Evolutionary conservation across 2,329 filamentous ascomycete species (phyloP).

Genomic region (Aspergillus sp.): DNA sequence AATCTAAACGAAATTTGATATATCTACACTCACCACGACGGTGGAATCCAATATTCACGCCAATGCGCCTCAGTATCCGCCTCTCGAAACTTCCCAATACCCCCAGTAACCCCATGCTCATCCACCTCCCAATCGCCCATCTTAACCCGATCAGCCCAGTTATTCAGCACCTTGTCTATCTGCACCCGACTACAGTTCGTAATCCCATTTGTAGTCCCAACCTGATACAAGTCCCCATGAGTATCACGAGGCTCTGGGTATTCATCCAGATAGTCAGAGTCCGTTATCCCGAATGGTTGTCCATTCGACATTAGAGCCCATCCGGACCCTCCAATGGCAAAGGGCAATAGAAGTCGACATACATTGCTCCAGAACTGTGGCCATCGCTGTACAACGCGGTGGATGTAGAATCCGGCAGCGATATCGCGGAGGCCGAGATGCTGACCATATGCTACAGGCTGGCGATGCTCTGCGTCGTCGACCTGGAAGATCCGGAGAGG

Average conservation of each 20-base stretch:
- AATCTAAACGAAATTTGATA: too few relatives aligned
- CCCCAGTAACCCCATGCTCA: constrained; percentile 25
- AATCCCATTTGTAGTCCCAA: constrained; percentile 6
- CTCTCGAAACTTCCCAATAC: constrained; percentile 30
- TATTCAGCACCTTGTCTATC: constrained; percentile 26
- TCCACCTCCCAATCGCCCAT: constrained; percentile 25
- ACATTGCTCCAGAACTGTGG: constrained; percentile 4
- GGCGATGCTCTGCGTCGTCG: neutral
- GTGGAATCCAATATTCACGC: constrained; percentile 19
- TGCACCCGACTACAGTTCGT: constrained; percentile 8
- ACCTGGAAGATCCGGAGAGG: constrained; percentile 12
- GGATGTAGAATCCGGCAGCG: neutral
- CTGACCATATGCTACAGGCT: neutral
- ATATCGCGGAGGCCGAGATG: neutral
- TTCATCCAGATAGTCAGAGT: constrained; percentile 1
- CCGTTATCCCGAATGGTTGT: neutral
- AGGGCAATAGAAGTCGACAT: constrained; percentile 17
- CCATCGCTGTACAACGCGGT: neutral
- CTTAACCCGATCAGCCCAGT: constrained; percentile 26
- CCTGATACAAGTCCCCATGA: constrained; percentile 14
- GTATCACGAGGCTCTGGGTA: constrained; percentile 7
- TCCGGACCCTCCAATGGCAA: constrained; percentile 12
- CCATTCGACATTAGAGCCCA: constrained; percentile 17
- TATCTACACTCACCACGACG: constrained; percentile 3
- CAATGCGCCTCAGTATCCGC: constrained; percentile 27